These are phyloP conservation scores for Acrocalymma vagum DNA, from an alignment of 2,329 filamentous ascomycete species.

Conservation along the genomic window DNA sequence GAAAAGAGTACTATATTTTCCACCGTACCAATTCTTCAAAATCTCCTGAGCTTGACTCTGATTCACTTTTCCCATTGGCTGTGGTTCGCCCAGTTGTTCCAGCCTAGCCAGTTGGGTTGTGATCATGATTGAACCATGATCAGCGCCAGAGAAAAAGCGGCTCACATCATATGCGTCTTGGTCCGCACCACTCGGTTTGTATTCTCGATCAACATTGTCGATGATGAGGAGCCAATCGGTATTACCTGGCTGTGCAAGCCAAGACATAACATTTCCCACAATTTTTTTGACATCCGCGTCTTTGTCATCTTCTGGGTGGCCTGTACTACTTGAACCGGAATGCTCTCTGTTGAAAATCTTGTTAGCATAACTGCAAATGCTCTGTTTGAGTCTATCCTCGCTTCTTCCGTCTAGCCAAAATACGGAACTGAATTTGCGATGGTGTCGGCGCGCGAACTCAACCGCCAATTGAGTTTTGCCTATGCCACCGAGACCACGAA, in stretches of 20 bases:
- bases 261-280: constrained; percentile 17
- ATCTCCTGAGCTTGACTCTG: constrained; percentile 16
- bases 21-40: constrained; percentile 12
- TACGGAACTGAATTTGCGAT: constrained; percentile 25
- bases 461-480: constrained; percentile 35
- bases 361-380: constrained; percentile 23
- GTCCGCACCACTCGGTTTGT: constrained; percentile 7
- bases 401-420: constrained; percentile 30
- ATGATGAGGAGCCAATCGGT: constrained; percentile 27
- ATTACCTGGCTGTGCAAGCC: constrained; percentile 22
- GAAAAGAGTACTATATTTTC: constrained; percentile 2
- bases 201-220: constrained; percentile 29
- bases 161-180: constrained; percentile 22
- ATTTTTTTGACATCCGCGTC: constrained; percentile 12
- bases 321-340: no score
- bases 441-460: constrained; percentile 29
- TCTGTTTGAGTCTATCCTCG: constrained; percentile 26
- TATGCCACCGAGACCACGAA: constrained; percentile 33
- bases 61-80: constrained; percentile 14
- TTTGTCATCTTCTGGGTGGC: no score
- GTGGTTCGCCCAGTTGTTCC: constrained; percentile 23
- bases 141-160: constrained; percentile 21
- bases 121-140: constrained; percentile 30
- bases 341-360: no score
- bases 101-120: constrained; percentile 25